Base-by-base conservation (phyloP, 768 basidiomycete species). In the Phaeolepiota aurea region DNA sequence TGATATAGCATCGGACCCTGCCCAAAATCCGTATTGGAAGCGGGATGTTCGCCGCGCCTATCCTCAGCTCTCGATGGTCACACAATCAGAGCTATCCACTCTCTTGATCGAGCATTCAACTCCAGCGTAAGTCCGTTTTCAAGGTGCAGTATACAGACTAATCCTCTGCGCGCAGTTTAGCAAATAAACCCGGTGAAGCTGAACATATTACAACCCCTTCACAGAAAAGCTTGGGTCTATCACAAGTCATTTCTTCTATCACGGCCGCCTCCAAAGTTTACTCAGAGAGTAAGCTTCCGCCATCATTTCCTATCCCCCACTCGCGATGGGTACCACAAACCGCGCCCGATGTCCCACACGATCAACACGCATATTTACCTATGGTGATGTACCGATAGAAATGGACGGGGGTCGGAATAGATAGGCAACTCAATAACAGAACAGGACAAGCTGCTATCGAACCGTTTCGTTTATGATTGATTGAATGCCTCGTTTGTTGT, bases 1-100 rank as follows among this genome's bases (percentile, higher is more conserved):
- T 41, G 38, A n/a, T 33, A n/a, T 39, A 87, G 87, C 87, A 16
- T 90, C 87, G 32, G 88, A 91, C 62, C 76, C 76, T 28, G 88
- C 88, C 21, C 74, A 88, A 66, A 90, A 89, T 60, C 87, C 86
- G 42, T 97, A 97, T 72, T 93, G 85, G 82, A 94, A 94, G 63
- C 87, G 92, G 46, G 92, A 96, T 64, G 87, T 93, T 52, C 81
- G 91, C 43, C 80, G 92, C 38, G 79, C 79, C 23, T 96, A 92
- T 61, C 90, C 92, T n/a, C 87, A 84, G 50, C 79, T 91, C 20
- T 92, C 90, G 2, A 79, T 89, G 14, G 71, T 97, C 44, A 87
- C 88, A 3, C 92, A 97, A 64, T 56, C 75, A 3, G 82, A 92
- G 52, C 66, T 96, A 18, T 82, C 92, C 0, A 65, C 75, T 18